Conservation (phyloP, 1,284 basidiomycete species). For the Rhodotorula sp. region DNA sequence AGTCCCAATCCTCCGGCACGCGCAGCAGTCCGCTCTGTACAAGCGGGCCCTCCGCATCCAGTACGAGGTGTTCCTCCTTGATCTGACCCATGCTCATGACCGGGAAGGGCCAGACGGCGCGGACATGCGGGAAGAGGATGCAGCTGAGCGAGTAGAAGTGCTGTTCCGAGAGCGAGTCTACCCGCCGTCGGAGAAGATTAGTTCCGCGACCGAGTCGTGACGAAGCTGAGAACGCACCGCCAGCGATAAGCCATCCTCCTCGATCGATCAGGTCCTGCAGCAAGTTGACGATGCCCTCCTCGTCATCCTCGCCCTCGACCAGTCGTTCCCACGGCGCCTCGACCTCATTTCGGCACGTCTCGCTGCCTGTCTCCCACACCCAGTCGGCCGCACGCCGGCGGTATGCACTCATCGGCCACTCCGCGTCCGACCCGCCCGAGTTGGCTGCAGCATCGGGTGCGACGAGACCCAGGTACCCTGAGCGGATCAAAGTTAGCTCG, state of each 20-base stretch:
- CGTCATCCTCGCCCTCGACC: neutral
- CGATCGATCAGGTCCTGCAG: neutral
- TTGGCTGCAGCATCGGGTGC: neutral
- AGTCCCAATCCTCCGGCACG: neutral
- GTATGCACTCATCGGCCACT: slow-evolving; percentile 7
- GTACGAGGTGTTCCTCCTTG: slow-evolving; percentile 14
- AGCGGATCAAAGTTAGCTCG: slow-evolving; percentile 2
- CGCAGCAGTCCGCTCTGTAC: neutral
- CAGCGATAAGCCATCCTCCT: slow-evolving; percentile 11
- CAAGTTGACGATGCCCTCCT: slow-evolving; percentile 1
- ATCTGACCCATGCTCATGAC: slow-evolving; percentile 1
- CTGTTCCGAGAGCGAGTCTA: slow-evolving; percentile 15
- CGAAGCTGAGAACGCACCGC: neutral
- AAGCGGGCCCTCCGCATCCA: neutral
- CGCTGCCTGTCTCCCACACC: neutral
- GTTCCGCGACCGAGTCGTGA: too few relatives aligned
- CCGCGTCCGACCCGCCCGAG: too few relatives aligned
- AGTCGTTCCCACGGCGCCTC: neutral
- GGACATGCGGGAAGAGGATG: slow-evolving; percentile 13
- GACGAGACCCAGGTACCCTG: slow-evolving; percentile 11
- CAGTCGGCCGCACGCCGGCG: slow-evolving; percentile 2
- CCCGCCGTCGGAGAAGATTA: neutral
- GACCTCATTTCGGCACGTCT: neutral
- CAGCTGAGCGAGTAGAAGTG: slow-evolving; percentile 13
- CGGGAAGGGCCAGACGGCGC: neutral